These are phyloP conservation scores for Claviceps citrina DNA, from an alignment of 2,329 filamentous ascomycete species.

Conservation along the genomic window DNA sequence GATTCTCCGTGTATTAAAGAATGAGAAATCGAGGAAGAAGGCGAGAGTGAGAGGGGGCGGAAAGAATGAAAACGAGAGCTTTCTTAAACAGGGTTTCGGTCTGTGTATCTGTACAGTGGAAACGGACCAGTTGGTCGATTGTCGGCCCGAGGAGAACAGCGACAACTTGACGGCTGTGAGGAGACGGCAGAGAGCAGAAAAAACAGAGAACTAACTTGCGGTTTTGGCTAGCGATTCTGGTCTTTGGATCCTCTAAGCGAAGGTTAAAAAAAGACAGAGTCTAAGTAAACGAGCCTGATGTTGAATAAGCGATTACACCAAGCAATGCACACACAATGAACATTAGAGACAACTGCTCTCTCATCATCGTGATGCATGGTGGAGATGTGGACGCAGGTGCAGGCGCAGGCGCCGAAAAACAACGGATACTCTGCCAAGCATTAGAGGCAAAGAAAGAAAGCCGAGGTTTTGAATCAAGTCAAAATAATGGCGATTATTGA, in stretches of 20 bases:
- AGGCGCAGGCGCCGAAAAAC: too few species aligned
- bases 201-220: not conserved
- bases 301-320: not conserved
- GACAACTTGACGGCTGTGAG: not conserved
- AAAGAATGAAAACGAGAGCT: not conserved
- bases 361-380: too few species aligned
- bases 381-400: not conserved
- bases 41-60: not conserved
- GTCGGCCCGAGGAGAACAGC: not conserved
- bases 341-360: not conserved
- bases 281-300: not conserved
- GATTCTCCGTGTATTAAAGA: not conserved
- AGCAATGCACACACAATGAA: not conserved
- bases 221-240: not conserved
- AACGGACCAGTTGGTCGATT: not conserved
- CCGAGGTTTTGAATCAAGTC: too few species aligned
- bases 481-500: not conserved
- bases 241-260: too few species aligned
- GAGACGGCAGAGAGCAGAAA: not conserved
- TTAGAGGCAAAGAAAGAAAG: not conserved
- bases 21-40: not conserved
- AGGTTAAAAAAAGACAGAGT: not conserved
- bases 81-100: too few species aligned
- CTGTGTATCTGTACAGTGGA: not conserved
- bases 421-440: too few species aligned